phyloP scores from a whole-genome alignment of 2,329 filamentous ascomycete genomes.

The Fusarium tanahbumbuense region DNA sequence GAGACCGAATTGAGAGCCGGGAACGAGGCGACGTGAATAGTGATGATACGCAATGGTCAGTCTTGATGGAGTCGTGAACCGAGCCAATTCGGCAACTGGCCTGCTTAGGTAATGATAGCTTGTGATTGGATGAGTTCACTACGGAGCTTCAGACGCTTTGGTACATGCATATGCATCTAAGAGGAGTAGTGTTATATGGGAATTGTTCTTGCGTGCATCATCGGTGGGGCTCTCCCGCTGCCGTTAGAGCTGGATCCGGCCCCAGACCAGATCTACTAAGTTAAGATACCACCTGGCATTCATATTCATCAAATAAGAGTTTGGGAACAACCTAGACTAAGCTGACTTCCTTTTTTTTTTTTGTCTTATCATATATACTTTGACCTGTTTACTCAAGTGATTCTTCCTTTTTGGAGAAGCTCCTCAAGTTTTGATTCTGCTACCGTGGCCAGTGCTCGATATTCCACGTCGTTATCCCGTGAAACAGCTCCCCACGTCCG shows the following conservation, averaged over 20 bases:
- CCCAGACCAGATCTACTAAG: neutral
- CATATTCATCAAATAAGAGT: constrained; percentile 15
- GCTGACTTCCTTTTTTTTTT: neutral
- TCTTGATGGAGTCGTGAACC: constrained; percentile 37
- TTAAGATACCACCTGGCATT: constrained; percentile 39
- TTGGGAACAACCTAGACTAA: constrained; percentile 21
- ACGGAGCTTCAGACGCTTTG: neutral
- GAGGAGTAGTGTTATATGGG: neutral
- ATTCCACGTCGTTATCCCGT: neutral
- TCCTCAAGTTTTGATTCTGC: neutral
- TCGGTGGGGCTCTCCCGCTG: constrained; percentile 26
- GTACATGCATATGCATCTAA: constrained; percentile 4
- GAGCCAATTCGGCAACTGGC: constrained; percentile 33
- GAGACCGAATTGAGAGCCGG: constrained; percentile 37
- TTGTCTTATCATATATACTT: neutral
- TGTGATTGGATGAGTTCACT: constrained; percentile 27
- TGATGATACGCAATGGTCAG: constrained; percentile 32
- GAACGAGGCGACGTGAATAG: constrained; percentile 27
- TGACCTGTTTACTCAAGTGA: neutral
- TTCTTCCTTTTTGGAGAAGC: neutral
- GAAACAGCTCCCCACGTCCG: constrained; percentile 17
- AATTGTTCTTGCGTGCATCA: constrained; percentile 10
- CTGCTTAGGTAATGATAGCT: constrained; percentile 42
- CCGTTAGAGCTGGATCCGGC: constrained; percentile 10
- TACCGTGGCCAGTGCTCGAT: neutral